These are phyloP conservation scores for Boletus reticulatus DNA, from an alignment of 768 basidiomycete species.

Conservation along the genomic window DNA sequence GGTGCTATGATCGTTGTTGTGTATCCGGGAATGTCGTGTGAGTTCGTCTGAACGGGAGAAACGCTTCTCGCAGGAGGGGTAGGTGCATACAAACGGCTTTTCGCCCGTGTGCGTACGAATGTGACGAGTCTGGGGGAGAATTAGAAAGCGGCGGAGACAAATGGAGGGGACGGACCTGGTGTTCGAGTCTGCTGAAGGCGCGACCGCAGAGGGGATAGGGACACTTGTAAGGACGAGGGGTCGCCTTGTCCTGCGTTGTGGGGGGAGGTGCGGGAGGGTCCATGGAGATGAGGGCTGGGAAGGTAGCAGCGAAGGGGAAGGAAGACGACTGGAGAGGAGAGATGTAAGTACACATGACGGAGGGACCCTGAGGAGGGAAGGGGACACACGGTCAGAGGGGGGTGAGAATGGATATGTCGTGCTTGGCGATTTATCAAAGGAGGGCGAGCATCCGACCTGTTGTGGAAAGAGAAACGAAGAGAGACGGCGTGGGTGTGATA, in stretches of 20 bases:
- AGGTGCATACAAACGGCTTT: conserved; percentile 92
- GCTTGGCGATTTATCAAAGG: conserved; percentile 22
- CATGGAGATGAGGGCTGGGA: conserved; percentile 21
- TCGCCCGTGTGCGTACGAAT: conserved; percentile 98
- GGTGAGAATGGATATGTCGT: background rate
- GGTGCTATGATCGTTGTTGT: conserved; percentile 56
- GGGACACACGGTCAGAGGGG: conserved; percentile 9
- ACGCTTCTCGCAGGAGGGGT: conserved; percentile 94
- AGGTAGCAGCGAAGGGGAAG: conserved; percentile 11
- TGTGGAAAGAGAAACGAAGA: conserved; percentile 24
- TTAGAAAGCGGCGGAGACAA: conserved; percentile 8
- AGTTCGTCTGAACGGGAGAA: conserved; percentile 99
- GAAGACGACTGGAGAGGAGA: conserved; percentile 19
- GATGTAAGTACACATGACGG: conserved; percentile 30
- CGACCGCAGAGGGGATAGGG: conserved; percentile 87
- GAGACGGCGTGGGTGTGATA: conserved; percentile 24
- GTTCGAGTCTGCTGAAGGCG: conserved; percentile 96
- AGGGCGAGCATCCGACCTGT: conserved; percentile 11
- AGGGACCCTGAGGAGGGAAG: conserved; percentile 16
- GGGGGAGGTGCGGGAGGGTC: conserved; percentile 13
- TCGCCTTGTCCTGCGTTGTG: conserved; percentile 36
- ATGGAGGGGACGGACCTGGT: conserved; percentile 62
- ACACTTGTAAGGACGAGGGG: conserved; percentile 90
- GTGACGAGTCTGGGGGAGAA: conserved; percentile 75
- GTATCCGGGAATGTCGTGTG: conserved; percentile 93